phyloP scores from a whole-genome alignment of 345 rosid species.

The Diplotaxis tenuifolia region DNA sequence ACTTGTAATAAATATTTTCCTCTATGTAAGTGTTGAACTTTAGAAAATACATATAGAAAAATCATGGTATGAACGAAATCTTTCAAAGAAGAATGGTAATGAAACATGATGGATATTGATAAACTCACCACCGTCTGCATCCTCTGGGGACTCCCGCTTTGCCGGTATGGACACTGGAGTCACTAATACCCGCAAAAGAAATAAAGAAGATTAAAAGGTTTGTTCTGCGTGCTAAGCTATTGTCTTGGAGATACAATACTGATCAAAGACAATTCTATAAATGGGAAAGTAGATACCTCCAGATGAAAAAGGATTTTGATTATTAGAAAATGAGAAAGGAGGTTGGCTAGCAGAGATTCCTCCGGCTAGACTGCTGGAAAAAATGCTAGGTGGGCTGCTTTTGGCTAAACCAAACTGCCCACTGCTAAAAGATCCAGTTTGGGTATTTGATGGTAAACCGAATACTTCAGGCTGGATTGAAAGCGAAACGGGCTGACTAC shows the following conservation, averaged over 20 bases:
- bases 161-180: conserved; percentile 32
- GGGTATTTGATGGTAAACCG: conserved; percentile 24
- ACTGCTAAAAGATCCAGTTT: conserved; percentile 27
- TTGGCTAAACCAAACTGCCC: conserved; percentile 28
- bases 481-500: conserved; percentile 31
- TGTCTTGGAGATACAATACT: conserved; percentile 6
- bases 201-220: not conserved
- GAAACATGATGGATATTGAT: not conserved
- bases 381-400: conserved; percentile 41
- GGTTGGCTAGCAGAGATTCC: conserved; percentile 28
- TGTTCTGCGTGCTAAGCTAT: conserved; percentile 12
- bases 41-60: not conserved
- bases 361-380: conserved; percentile 41
- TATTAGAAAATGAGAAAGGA: conserved; percentile 27
- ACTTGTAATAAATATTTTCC: not conserved
- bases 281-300: conserved; percentile 30
- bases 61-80: not conserved
- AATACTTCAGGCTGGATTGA: conserved; percentile 32
- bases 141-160: conserved; percentile 29
- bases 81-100: not conserved
- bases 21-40: conserved; percentile 4
- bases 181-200: conserved; percentile 11
- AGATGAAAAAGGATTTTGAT: conserved; percentile 23
- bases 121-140: conserved; percentile 34
- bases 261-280: not conserved